Conservation (phyloP, 2,329 filamentous ascomycete species). For the Diaporthe ampelina region DNA sequence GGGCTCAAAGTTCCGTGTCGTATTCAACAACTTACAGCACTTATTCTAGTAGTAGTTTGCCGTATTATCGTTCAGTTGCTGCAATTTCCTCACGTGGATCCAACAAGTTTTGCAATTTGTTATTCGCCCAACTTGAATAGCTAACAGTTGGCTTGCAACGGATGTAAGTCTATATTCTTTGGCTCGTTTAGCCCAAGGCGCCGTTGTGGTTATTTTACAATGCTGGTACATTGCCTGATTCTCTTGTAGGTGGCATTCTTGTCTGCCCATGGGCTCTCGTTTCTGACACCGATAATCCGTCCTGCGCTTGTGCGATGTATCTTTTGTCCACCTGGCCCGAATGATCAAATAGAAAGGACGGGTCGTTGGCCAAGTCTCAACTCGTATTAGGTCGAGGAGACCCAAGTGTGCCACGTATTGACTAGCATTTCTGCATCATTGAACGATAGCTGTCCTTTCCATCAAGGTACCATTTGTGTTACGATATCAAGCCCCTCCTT, state of each 20-base stretch:
- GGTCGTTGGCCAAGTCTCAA: background rate
- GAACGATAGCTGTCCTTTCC: background rate
- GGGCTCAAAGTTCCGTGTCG: too few relatives aligned
- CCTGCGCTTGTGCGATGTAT: background rate
- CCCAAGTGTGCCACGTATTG: background rate
- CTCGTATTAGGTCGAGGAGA: too few relatives aligned
- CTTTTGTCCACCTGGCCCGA: background rate
- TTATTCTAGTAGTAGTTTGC: background rate
- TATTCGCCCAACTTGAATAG: too few relatives aligned
- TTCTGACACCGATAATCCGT: background rate
- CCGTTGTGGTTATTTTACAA: background rate
- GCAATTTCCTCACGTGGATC: too few relatives aligned
- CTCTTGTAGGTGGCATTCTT: background rate
- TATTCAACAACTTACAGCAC: too few relatives aligned
- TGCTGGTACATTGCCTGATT: background rate
- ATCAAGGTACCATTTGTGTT: background rate
- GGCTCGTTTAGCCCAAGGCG: too few relatives aligned
- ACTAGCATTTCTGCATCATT: background rate
- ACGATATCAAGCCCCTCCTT: background rate
- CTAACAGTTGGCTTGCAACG: background rate
- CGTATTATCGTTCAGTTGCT: too few relatives aligned
- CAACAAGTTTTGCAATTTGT: too few relatives aligned
- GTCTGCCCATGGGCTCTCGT: accelerated
- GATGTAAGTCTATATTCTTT: background rate
- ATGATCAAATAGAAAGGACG: background rate